Evolutionary conservation across 202 grass and related monocot genomes (phyloP).

Genomic region (Eragrostis tef): DNA sequence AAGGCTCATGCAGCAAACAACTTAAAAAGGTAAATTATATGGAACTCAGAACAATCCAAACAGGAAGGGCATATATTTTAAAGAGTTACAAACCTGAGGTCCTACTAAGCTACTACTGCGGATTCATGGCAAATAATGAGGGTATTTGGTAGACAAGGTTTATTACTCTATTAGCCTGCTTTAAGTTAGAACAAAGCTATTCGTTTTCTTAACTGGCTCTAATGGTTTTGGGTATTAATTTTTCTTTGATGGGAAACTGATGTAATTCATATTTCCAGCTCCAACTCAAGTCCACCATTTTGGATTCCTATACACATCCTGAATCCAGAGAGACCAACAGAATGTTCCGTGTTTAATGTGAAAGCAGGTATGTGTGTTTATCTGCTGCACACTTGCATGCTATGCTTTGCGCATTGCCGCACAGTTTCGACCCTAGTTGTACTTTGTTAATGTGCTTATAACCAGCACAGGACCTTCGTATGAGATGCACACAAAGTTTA

Average conservation of each 20-base stretch:
- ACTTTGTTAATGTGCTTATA: neutral
- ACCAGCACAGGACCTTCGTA: neutral
- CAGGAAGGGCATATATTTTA: neutral
- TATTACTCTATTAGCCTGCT: neutral
- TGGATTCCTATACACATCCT: slow-evolving; percentile 99
- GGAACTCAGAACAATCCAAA: neutral
- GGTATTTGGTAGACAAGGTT: neutral
- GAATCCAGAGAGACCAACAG: slow-evolving; percentile 97
- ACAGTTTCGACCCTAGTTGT: slow-evolving; percentile 3
- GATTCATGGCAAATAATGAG: slow-evolving; percentile 8
- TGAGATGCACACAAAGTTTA: neutral
- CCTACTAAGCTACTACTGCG: neutral
- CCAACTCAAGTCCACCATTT: slow-evolving; percentile 87
- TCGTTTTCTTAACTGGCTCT: neutral
- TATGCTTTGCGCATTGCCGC: slow-evolving; percentile 11
- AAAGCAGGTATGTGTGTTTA: slow-evolving; percentile 77
- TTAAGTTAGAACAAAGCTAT: neutral
- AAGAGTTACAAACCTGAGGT: neutral
- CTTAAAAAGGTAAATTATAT: neutral
- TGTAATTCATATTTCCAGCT: slow-evolving; percentile 64
- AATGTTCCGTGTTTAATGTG: slow-evolving; percentile 93
- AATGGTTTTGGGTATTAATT: slow-evolving; percentile 10
- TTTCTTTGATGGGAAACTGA: slow-evolving; percentile 35
- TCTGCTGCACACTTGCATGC: neutral
- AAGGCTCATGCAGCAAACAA: neutral